Conservation (phyloP, 176 grass and related monocot genomes). For the Tillandsia fasciculata region DNA sequence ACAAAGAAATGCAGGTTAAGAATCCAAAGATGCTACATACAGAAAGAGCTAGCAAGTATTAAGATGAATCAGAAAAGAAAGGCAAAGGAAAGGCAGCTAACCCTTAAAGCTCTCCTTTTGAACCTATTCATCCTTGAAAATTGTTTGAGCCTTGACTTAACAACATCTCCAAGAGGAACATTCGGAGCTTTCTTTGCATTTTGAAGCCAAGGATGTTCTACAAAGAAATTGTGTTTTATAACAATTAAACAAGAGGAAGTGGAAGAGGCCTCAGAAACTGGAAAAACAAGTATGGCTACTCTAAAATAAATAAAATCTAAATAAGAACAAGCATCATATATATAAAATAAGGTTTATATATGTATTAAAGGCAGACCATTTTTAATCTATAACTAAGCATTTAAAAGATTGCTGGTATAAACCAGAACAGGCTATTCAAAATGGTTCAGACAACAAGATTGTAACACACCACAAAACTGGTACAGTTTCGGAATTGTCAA, state of each 20-base stretch:
- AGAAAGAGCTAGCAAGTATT: conserved; percentile 5
- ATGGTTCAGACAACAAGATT: too few species aligned
- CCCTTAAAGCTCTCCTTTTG: conserved; percentile 97
- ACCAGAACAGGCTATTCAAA: too few species aligned
- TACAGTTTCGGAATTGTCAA: too few species aligned
- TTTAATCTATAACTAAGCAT: too few species aligned
- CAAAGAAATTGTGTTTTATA: conserved; percentile 6
- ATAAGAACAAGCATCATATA: too few species aligned
- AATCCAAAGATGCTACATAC: conserved; percentile 9
- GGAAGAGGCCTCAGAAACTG: neutral
- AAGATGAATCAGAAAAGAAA: conserved; percentile 14
- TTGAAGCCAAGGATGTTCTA: conserved; percentile 95
- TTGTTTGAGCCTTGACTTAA: conserved; percentile 98
- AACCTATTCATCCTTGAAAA: conserved; percentile 99
- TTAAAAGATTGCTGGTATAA: too few species aligned
- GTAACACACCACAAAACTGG: too few species aligned
- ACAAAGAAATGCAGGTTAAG: conserved; percentile 17
- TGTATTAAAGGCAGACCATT: too few species aligned
- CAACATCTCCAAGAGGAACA: conserved; percentile 98
- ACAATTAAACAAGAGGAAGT: neutral
- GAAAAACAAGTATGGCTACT: neutral
- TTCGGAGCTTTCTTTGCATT: conserved; percentile 99
- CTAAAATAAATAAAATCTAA: too few species aligned
- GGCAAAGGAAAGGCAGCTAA: conserved; percentile 17
- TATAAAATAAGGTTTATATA: too few species aligned